phyloP scores from a whole-genome alignment of 805 yeast species.

The Saccharomyces cerevisiae region DNA sequence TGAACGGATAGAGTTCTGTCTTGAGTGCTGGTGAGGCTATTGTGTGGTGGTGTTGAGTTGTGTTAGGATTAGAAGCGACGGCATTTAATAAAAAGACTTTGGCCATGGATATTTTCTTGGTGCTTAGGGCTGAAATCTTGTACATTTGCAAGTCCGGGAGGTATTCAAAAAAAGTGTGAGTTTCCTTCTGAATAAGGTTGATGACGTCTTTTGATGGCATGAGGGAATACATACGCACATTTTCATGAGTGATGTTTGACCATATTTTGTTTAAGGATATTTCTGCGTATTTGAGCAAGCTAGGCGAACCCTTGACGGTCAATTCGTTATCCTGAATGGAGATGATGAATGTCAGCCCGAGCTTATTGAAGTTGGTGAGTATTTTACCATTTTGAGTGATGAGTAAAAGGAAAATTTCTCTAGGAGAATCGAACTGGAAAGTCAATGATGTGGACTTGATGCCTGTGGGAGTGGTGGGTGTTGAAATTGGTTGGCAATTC shows the following conservation, averaged over 20 bases:
- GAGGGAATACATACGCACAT: constrained; percentile 5
- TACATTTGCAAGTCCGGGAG: not conserved
- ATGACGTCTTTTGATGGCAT: constrained; percentile 7
- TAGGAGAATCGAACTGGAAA: not conserved
- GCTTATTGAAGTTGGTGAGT: constrained; percentile 23
- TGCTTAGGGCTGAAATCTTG: constrained; percentile 24
- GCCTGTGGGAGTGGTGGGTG: not conserved
- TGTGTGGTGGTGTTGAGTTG: not conserved
- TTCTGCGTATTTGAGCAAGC: constrained; percentile 21
- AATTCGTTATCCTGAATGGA: not conserved
- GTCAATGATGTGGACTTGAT: not conserved
- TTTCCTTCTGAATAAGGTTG: constrained; percentile 17
- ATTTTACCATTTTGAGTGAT: constrained; percentile 29
- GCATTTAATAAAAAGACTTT: constrained; percentile 22
- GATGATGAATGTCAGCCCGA: constrained; percentile 10
- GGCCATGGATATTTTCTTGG: constrained; percentile 20
- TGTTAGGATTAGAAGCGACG: not conserved
- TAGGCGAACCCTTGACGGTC: not conserved
- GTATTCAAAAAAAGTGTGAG: constrained; percentile 16
- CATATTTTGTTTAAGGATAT: constrained; percentile 24
- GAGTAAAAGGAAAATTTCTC: constrained; percentile 9
- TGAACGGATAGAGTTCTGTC: constrained; percentile 12
- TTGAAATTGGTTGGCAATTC: constrained; percentile 8
- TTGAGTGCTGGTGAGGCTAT: not conserved
- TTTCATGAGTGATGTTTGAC: constrained; percentile 18